phyloP scores from a whole-genome alignment of 108 stramenopile genomes.

The Mediolabrus comicus region DNA sequence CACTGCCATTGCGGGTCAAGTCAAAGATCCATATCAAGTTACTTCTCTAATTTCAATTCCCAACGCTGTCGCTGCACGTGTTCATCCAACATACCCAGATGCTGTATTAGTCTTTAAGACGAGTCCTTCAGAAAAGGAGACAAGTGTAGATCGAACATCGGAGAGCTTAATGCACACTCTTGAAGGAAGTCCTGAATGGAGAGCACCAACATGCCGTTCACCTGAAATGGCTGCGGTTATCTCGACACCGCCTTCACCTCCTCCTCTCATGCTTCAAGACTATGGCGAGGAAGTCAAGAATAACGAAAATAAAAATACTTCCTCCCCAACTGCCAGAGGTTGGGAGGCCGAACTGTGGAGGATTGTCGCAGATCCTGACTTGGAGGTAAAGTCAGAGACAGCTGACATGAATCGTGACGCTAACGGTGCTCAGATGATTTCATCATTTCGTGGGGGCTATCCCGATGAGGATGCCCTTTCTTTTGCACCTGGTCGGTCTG shows the following conservation, averaged over 20 bases:
- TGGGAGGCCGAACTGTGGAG: slow-evolving; percentile 70
- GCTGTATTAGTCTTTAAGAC: slow-evolving; percentile 16
- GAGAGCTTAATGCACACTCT: not conserved
- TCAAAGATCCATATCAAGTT: slow-evolving; percentile 14
- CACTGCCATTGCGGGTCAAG: not conserved
- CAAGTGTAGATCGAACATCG: not conserved
- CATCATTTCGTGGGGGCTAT: slow-evolving; percentile 42
- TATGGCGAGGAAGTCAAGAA: not conserved
- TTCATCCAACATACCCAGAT: slow-evolving; percentile 26
- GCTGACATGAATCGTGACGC: slow-evolving; percentile 23
- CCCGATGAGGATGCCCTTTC: slow-evolving; percentile 47
- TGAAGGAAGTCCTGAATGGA: not conserved
- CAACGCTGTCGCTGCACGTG: slow-evolving; percentile 27
- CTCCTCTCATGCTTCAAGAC: slow-evolving; percentile 12
- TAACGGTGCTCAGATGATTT: slow-evolving; percentile 14
- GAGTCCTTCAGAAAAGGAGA: not conserved
- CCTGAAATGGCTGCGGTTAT: not conserved
- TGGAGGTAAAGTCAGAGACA: slow-evolving; percentile 14
- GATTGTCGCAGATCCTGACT: slow-evolving; percentile 1
- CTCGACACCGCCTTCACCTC: slow-evolving; percentile 12
- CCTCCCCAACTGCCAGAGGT: not conserved
- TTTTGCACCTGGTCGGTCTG: slow-evolving; percentile 29
- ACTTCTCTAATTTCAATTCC: slow-evolving; percentile 32
- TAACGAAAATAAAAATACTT: not conserved
- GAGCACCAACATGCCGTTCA: not conserved